Conservation (phyloP, 345 rosid genomes). For the Mercurialis annua region DNA sequence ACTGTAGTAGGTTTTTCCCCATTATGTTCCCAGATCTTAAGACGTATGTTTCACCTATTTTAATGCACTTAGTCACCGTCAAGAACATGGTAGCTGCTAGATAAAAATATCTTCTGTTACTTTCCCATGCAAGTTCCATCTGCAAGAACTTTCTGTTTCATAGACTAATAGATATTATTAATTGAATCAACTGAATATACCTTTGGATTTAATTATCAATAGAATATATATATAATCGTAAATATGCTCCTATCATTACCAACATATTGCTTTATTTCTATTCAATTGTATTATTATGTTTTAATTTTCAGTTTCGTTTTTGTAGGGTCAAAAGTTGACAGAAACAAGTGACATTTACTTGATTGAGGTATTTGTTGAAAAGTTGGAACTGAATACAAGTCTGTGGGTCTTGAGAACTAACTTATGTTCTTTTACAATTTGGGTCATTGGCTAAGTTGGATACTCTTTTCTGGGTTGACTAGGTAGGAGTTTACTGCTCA, state of each 20-base stretch:
- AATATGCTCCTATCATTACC: background rate
- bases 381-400: conserved; percentile 14
- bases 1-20: no score
- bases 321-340: conserved; percentile 77
- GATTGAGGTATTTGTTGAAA: conserved; percentile 50
- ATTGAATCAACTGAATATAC: no score
- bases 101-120: no score
- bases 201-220: no score
- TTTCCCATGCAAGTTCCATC: no score
- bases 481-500: conserved; percentile 98
- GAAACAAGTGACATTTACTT: conserved; percentile 80
- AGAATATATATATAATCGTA: no score
- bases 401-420: conserved; percentile 12
- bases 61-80: no score
- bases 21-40: no score
- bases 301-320: conserved; percentile 16
- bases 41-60: no score
- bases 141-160: no score
- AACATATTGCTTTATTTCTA: conserved; percentile 4
- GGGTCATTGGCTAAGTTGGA: conserved; percentile 14
- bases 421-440: background rate
- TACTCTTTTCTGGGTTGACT: conserved; percentile 21
- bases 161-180: no score
- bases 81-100: no score
- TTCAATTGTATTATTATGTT: background rate